Evolutionary conservation across 345 rosid genomes (phyloP), one percentile per base, ranked within the genome.

Genomic region (Tarenaya hassleriana): DNA sequence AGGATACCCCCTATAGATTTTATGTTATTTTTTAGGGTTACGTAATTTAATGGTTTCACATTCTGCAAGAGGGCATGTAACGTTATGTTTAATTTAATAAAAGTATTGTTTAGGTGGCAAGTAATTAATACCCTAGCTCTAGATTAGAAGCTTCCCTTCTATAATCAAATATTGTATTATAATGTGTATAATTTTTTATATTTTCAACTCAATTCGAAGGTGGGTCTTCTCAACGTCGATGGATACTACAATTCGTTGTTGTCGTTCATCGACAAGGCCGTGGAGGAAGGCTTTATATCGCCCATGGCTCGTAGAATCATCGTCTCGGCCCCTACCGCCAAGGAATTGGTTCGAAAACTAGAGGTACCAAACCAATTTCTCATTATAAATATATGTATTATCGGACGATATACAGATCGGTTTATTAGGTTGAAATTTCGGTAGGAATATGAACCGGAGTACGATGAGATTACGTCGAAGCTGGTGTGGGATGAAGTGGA

Each of bases 211-310:
- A 13, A 37, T 38, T 29, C 62, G 63, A 68, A 91, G 98, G 98
- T 91, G 70, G 96, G 98, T 32, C 84, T 91, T 14, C 68, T 91
- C 75, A 91, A 91, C 67, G 96, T 91, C 32, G 92, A 91, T 72
- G 98, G 98, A 11, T 91, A 61, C 70, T 91, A 84, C 66, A 84
- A 87, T 64, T 91, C 98, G 4, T 67, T 91, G 64, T 71, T 91
- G 68, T 73, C 78, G 49, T 87, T 91, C 45, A 67, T 91, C 1
- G 98, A 91, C 31, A 84, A 87, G 70, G 95, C 98, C 27, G 96
- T 91, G 1, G 96, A 84, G 55, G 98, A 91, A 81, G 98, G 98
- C 32, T 91, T 91, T 46, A 75, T 91, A 47, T 87, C 98, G 0
- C 87, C 89, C 0, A 69, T 55, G 11, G 87, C 98, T 17, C 98